Base-by-base conservation (phyloP, 106 monocot species). In the Dioscorea alata region DNA sequence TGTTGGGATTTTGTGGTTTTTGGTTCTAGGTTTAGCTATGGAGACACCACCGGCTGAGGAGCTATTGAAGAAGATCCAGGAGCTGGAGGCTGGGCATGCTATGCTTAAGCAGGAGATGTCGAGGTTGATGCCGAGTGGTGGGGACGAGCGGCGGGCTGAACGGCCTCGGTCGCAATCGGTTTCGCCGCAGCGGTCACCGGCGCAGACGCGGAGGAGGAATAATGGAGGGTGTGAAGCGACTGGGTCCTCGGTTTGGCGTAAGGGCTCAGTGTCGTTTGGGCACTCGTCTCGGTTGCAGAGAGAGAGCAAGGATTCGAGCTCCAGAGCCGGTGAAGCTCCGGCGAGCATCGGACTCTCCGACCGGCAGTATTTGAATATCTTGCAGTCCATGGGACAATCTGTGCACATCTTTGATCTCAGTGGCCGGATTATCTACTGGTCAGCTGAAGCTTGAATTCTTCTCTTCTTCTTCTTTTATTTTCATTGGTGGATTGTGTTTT, bases 321-420 rank as follows among this genome's bases (percentile, higher is more conserved):
- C n/a, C 19, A 34, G 14, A 9, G 68, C 21, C 13, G 49, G 49
- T 19, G 68, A 16, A 9, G 62, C 17, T 17, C 67, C 35, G 54
- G 32, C 16, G 7, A 63, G 59, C n/a, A 18, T 31, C 50, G 70
- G 78, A 31, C 59, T 90, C 71, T 83, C 90, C 52, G 90, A 90
- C 34, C 69, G 59, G 83, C 85, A 86, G 77, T 83, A 75, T 61
- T 22, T 80, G 56, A 86, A 79, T 52, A 72, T 86, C 22, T 34
- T 90, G 70, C 83, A 83, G 63, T 90, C 85, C 21, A 75, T 90
- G 86, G 90, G 86, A 73, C 90, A 90, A 70, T 83, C 90, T n/a
- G 86, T 90, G 18, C 86, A 90, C 57, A 81, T 90, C 57, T 82
- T 90, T 33, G 78, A 82, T 42, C 79, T 81, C 49, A 83, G 66